Percentiles rank a stretch among this genome's conserved stretches.
phyloP scores from a whole-genome alignment of 768 basidiomycete species.

The Calocybe indica region DNA sequence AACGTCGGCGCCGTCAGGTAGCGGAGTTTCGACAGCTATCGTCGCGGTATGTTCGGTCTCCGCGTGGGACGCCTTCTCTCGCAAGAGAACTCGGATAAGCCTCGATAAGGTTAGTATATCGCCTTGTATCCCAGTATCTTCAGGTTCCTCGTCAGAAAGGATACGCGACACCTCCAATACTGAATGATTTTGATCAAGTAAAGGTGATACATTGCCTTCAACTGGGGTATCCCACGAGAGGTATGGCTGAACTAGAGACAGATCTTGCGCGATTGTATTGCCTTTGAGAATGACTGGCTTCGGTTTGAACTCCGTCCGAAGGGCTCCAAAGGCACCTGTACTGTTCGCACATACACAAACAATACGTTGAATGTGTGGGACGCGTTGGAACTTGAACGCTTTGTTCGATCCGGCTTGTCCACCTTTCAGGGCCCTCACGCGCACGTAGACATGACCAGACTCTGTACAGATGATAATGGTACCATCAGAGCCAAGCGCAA shows the following conservation, averaged over 20 bases:
- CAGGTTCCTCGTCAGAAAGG: slow-evolving; percentile 22
- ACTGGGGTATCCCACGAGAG: slow-evolving; percentile 13
- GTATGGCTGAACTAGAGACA: slow-evolving; percentile 65
- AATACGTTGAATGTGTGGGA: slow-evolving; percentile 82
- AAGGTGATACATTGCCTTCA: neutral
- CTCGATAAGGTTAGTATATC: slow-evolving; percentile 29
- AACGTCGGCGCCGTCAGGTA: slow-evolving; percentile 59
- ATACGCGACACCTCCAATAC: neutral
- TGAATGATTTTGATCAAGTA: neutral
- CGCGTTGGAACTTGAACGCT: slow-evolving; percentile 70
- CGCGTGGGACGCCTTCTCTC: slow-evolving; percentile 20
- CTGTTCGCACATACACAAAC: slow-evolving; percentile 79
- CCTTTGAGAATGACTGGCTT: slow-evolving; percentile 50
- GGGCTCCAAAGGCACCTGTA: slow-evolving; percentile 83
- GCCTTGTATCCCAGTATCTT: slow-evolving; percentile 28
- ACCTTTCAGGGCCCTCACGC: slow-evolving; percentile 47
- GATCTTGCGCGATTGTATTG: slow-evolving; percentile 54
- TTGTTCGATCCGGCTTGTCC: slow-evolving; percentile 29
- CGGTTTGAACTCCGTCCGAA: slow-evolving; percentile 68
- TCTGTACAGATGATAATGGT: slow-evolving; percentile 89
- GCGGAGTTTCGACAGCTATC: slow-evolving; percentile 11
- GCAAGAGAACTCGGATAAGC: slow-evolving; percentile 25
- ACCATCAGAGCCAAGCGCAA: slow-evolving; percentile 84
- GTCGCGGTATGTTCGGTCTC: neutral
- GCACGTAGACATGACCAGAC: slow-evolving; percentile 90